Conservation (phyloP, 2,329 filamentous ascomycete genomes). For the Emmonsiellopsis sp. region DNA sequence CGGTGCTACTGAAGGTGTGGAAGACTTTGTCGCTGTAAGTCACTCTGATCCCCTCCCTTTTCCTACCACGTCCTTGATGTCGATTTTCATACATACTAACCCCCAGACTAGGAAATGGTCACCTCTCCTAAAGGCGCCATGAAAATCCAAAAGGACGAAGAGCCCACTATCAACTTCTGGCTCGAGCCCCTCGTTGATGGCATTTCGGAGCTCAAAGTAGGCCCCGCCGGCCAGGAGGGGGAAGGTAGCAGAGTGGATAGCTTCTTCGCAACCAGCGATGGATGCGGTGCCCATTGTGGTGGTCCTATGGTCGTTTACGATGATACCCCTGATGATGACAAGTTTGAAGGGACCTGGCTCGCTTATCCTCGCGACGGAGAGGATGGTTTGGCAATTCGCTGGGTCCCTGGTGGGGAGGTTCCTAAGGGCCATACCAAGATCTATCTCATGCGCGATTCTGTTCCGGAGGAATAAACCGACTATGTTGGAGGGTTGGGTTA, state of each 20-base stretch:
- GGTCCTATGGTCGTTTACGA: neutral
- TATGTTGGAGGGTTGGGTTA: neutral
- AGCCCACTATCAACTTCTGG: too few species aligned
- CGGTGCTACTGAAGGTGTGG: too few species aligned
- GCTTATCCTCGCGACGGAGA: neutral
- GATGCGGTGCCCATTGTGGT: conserved; percentile 1
- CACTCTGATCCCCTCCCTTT: too few species aligned
- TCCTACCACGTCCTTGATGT: too few species aligned
- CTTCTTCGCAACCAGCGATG: neutral
- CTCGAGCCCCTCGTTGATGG: too few species aligned
- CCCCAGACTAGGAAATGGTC: too few species aligned
- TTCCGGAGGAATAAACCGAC: neutral
- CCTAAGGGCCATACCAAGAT: neutral
- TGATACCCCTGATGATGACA: neutral
- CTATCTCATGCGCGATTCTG: neutral
- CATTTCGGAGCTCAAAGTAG: too few species aligned
- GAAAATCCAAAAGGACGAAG: too few species aligned
- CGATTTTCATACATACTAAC: too few species aligned
- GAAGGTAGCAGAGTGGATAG: neutral
- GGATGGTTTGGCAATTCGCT: neutral
- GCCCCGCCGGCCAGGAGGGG: too few species aligned
- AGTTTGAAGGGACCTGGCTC: neutral
- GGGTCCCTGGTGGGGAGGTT: neutral
- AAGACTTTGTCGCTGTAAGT: too few species aligned
- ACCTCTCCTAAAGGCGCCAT: too few species aligned